A percentile compares a stretch with the other conserved stretches of the same genome.
phyloP scores from a whole-genome alignment of 148 eudicot species.

The Gaultheria prostrata region DNA sequence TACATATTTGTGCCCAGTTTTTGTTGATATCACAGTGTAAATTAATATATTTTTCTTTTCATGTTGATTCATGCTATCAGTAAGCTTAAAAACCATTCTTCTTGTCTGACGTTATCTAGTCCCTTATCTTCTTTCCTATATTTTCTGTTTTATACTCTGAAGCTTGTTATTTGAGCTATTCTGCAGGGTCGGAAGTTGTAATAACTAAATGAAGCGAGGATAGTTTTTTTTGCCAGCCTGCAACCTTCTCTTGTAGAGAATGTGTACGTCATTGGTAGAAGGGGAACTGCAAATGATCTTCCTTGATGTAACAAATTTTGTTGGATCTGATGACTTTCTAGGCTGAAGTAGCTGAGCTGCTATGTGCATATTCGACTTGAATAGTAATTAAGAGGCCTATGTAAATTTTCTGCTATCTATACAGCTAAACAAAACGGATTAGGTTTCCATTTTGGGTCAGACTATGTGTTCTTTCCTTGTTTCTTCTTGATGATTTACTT shows the following conservation, averaged over 20 bases:
- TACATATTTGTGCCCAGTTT: background rate
- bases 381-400: background rate
- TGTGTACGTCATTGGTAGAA: background rate
- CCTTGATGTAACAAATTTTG: background rate
- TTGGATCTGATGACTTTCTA: constrained; percentile 3
- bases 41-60: background rate
- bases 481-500: too few species aligned
- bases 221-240: background rate
- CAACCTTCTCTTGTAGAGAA: constrained; percentile 2
- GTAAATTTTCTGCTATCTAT: background rate
- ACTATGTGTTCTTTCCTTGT: background rate
- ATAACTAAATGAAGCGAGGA: background rate
- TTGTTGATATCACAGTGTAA: background rate
- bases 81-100: background rate
- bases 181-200: constrained; percentile 1
- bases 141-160: background rate
- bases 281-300: background rate
- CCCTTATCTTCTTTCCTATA: background rate
- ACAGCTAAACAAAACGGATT: background rate
- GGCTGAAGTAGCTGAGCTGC: background rate
- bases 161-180: background rate
- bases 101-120: background rate
- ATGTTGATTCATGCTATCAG: background rate
- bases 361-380: constrained; percentile 1
- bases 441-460: background rate